phyloP scores from a whole-genome alignment of 1,139 yeast genomes.

The Geotrichum australiense region DNA sequence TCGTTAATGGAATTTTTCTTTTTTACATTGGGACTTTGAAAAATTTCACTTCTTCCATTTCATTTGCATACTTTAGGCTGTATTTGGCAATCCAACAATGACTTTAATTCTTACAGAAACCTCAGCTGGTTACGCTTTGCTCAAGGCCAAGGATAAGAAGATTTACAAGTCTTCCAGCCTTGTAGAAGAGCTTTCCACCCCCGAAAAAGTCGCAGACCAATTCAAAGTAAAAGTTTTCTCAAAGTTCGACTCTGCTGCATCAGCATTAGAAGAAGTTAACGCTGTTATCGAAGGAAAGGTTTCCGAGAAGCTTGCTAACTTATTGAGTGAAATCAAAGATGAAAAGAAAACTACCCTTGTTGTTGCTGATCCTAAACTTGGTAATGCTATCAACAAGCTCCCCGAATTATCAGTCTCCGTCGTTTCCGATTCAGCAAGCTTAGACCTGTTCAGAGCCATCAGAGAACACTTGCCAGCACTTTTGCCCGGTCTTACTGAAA shows the following conservation, averaged over 20 bases:
- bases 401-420: conserved; percentile 77
- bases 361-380: conserved; percentile 92
- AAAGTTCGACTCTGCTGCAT: conserved; percentile 89
- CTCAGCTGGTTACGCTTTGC: conserved; percentile 95
- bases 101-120: conserved; percentile 96
- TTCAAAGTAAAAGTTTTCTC: conserved; percentile 94
- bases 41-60: too few species aligned
- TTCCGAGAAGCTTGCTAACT: conserved; percentile 67
- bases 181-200: conserved; percentile 69
- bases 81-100: conserved; percentile 47
- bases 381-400: conserved; percentile 91
- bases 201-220: conserved; percentile 70
- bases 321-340: conserved; percentile 73
- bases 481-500: conserved; percentile 85
- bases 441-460: conserved; percentile 91
- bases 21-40: too few species aligned
- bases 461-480: conserved; percentile 90
- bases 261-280: conserved; percentile 92
- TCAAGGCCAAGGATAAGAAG: conserved; percentile 96
- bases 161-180: conserved; percentile 76
- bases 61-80: not conserved
- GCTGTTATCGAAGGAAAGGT: conserved; percentile 92
- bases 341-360: conserved; percentile 87
- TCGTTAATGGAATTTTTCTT: too few species aligned
- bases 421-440: conserved; percentile 89